Conservation (phyloP, 176 grass and related monocot genomes). For the Oryza meyeriana region DNA sequence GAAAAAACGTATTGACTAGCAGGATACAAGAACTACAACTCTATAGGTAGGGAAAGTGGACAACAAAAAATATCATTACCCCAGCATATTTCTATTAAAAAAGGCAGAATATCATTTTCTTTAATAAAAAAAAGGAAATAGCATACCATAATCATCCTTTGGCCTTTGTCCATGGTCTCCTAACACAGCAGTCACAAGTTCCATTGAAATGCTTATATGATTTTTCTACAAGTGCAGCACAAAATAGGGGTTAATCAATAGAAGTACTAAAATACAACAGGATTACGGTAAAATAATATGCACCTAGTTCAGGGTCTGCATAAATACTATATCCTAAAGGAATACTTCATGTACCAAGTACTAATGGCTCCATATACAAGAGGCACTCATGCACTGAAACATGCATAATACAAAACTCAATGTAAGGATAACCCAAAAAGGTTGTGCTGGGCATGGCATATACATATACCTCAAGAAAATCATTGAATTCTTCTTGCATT, state of each 20-base stretch:
- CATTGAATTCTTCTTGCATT: conserved; percentile 91
- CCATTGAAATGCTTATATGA: conserved; percentile 89
- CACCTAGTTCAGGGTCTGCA: not conserved
- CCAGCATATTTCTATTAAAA: too few relatives aligned
- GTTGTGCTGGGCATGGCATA: not conserved
- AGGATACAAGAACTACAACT: too few relatives aligned
- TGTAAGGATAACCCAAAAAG: not conserved
- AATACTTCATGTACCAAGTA: too few relatives aligned
- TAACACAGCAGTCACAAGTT: conserved; percentile 94
- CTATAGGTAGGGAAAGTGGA: too few relatives aligned
- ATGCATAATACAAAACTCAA: not conserved
- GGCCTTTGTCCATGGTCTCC: conserved; percentile 98
- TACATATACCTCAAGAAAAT: conserved; percentile 86
- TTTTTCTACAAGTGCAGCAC: conserved; percentile 62
- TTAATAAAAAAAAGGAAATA: conserved; percentile 41
- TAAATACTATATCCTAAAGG: not conserved
- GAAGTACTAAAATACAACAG: not conserved
- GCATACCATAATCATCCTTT: conserved; percentile 93
- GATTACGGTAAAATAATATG: not conserved
- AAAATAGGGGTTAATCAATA: conserved; percentile 7
- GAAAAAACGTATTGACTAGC: too few relatives aligned
- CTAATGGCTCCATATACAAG: not conserved
- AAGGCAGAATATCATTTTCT: too few relatives aligned
- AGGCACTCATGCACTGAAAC: not conserved
- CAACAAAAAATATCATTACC: too few relatives aligned